These are phyloP conservation scores for Cyberlindnera maritima DNA, from an alignment of 805 yeast species.

Conservation along the genomic window DNA sequence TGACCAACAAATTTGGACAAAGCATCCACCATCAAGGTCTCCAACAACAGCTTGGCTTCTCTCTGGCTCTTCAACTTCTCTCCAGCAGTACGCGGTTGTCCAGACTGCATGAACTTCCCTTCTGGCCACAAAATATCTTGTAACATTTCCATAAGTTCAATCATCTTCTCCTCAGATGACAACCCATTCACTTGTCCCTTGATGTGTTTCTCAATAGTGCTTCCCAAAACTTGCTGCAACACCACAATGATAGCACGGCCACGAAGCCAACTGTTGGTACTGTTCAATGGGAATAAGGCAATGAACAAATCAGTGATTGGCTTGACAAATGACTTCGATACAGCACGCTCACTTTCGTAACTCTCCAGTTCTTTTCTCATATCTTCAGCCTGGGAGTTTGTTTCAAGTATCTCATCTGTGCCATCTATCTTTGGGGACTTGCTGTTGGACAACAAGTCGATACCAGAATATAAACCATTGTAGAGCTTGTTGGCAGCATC, in stretches of 20 bases:
- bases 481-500: conserved; percentile 23
- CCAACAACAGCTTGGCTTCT: conserved; percentile 58
- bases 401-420: conserved; percentile 1
- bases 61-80: conserved; percentile 53
- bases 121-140: conserved; percentile 47
- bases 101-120: conserved; percentile 47
- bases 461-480: conserved; percentile 19
- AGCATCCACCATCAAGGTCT: conserved; percentile 56
- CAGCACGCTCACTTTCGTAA: conserved; percentile 28
- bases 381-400: conserved; percentile 35
- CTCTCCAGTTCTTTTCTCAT: conserved; percentile 54
- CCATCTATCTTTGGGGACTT: conserved; percentile 14
- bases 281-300: conserved; percentile 62
- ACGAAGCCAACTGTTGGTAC: conserved; percentile 71
- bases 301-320: conserved; percentile 80
- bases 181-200: conserved; percentile 38
- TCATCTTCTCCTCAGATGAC: conserved; percentile 44
- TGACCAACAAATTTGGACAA: conserved; percentile 74
- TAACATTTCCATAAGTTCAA: conserved; percentile 35
- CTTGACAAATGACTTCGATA: conserved; percentile 58
- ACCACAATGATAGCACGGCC: conserved; percentile 82
- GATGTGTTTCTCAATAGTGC: conserved; percentile 68
- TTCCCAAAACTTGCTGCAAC: conserved; percentile 82
- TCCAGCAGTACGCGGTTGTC: conserved; percentile 42
- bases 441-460: conserved; percentile 11